phyloP scores from a whole-genome alignment of 257 asterid genomes.

The Solanum medicagineum region DNA sequence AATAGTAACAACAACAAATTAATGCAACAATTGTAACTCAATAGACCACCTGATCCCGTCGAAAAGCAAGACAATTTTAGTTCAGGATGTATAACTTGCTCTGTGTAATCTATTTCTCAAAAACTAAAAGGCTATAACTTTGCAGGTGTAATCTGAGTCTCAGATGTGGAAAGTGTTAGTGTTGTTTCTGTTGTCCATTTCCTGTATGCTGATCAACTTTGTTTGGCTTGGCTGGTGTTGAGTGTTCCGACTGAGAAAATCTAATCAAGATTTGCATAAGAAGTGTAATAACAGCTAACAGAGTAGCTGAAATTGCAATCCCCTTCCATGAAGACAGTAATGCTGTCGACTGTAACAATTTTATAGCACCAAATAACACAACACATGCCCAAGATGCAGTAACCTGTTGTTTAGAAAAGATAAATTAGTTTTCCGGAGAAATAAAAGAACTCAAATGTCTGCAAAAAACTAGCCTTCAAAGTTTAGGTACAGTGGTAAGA shows the following conservation, averaged over 20 bases:
- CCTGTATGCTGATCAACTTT: conserved; percentile 13
- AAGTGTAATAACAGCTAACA: conserved; percentile 41
- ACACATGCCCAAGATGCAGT: conserved; percentile 60
- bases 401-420: conserved; percentile 39
- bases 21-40: not conserved
- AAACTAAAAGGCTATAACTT: not conserved
- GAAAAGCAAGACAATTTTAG: not conserved
- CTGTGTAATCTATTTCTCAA: not conserved
- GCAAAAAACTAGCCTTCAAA: too few species aligned
- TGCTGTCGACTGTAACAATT: conserved; percentile 47
- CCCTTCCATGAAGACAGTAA: conserved; percentile 89
- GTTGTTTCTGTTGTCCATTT: conserved; percentile 12
- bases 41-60: too few species aligned
- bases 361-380: conserved; percentile 34
- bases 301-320: conserved; percentile 33
- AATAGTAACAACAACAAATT: not conserved
- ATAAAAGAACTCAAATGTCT: not conserved
- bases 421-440: not conserved
- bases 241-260: conserved; percentile 71
- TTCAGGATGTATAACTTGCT: not conserved
- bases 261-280: conserved; percentile 86
- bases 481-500: not conserved
- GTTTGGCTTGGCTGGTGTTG: conserved; percentile 39
- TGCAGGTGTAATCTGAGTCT: not conserved
- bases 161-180: conserved; percentile 5